Percentiles rank a stretch among this genome's conserved stretches.
These are phyloP conservation scores for Hymenoscyphus fraxineus DNA, from an alignment of 2,329 filamentous ascomycete species.

Conservation along the genomic window DNA sequence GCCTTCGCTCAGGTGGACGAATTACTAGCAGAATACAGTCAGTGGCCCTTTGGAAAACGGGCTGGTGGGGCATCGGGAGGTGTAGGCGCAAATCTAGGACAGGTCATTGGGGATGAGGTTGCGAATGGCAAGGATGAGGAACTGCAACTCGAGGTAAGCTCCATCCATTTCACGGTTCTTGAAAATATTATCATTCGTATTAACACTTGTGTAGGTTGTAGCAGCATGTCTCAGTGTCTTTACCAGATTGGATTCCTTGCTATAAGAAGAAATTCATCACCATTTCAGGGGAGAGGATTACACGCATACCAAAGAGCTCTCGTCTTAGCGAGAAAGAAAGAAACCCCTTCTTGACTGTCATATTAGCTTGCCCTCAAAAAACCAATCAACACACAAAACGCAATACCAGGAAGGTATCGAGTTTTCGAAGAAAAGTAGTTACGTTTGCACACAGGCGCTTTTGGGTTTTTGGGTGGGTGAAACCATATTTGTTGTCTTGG, in stretches of 20 bases:
- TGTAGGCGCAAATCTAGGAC: constrained; percentile 87
- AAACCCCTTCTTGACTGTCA: constrained; percentile 25
- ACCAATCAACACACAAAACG: constrained; percentile 8
- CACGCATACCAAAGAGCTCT: not conserved
- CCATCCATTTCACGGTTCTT: constrained; percentile 36
- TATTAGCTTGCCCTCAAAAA: constrained; percentile 21
- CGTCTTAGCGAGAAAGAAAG: not conserved
- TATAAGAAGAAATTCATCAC: constrained; percentile 48
- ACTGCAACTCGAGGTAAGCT: constrained; percentile 83
- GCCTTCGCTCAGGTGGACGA: constrained; percentile 98
- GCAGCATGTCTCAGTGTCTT: constrained; percentile 97
- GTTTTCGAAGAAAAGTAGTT: not conserved
- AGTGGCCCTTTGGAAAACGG: constrained; percentile 92
- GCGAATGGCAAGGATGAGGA: constrained; percentile 87
- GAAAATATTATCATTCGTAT: not conserved
- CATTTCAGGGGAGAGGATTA: not conserved
- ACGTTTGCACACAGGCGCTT: constrained; percentile 5
- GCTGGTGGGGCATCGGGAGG: constrained; percentile 67
- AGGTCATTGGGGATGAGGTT: constrained; percentile 78
- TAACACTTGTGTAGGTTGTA: constrained; percentile 52
- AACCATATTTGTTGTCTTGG: not conserved
- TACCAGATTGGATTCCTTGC: constrained; percentile 90
- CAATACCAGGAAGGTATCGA: constrained; percentile 12
- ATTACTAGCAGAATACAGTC: constrained; percentile 89
- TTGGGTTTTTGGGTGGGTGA: not conserved